phyloP scores from a whole-genome alignment of 805 yeast species.

The Wickerhamomyces chambardii region DNA sequence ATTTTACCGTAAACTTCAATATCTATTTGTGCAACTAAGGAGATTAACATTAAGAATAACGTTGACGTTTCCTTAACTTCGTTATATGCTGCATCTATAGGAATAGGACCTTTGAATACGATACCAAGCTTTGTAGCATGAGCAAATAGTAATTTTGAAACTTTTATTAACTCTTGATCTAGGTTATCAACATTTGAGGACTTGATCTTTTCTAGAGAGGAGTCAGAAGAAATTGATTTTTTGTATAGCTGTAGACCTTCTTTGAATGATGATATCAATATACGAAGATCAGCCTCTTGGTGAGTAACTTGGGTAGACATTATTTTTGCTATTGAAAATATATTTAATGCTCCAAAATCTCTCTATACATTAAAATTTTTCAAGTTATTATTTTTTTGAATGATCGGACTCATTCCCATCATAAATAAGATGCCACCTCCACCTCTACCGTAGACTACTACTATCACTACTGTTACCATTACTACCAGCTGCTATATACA shows the following conservation, averaged over 20 bases:
- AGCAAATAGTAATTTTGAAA: constrained; percentile 54
- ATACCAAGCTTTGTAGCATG: constrained; percentile 73
- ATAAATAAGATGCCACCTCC: too few relatives aligned
- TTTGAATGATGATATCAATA: constrained; percentile 9
- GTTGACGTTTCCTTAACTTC: constrained; percentile 38
- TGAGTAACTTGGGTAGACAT: too few relatives aligned
- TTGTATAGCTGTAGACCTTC: constrained; percentile 11
- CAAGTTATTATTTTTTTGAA: too few relatives aligned
- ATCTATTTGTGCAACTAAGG: constrained; percentile 33
- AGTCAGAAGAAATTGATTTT: constrained; percentile 1
- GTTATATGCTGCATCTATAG: constrained; percentile 36
- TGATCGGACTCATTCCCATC: too few relatives aligned
- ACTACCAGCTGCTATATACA: too few relatives aligned
- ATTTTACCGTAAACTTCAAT: constrained; percentile 23
- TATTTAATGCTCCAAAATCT: too few relatives aligned
- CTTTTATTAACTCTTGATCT: constrained; percentile 47
- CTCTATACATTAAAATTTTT: too few relatives aligned
- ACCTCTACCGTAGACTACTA: too few relatives aligned
- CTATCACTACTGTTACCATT: too few relatives aligned
- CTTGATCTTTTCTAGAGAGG: constrained; percentile 8
- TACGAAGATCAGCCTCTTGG: constrained; percentile 11
- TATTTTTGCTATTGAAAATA: too few relatives aligned
- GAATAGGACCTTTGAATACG: constrained; percentile 53
- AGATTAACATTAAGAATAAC: constrained; percentile 32
- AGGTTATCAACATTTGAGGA: constrained; percentile 33